A percentile compares a stretch with the other conserved stretches of the same genome.
These are phyloP conservation scores for Fusarium nodosum DNA, from an alignment of 2,329 filamentous ascomycete genomes.

Conservation along the genomic window DNA sequence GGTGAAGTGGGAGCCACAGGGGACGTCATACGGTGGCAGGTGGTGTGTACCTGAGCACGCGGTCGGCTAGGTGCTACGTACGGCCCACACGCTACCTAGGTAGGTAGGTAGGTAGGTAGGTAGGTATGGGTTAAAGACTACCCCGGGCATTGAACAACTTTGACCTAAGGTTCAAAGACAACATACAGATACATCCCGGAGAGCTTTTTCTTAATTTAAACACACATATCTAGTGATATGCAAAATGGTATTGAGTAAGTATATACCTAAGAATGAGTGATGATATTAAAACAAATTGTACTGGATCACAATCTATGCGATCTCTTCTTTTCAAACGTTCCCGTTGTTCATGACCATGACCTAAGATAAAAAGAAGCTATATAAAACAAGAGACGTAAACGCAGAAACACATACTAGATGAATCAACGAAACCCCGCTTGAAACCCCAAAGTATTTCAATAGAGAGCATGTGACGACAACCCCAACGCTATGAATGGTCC, in stretches of 20 bases:
- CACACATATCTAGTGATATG: too few species aligned
- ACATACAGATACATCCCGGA: not conserved
- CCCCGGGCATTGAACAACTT: not conserved
- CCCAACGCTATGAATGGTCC: conserved; percentile 48
- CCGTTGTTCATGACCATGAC: conserved; percentile 45
- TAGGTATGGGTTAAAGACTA: not conserved
- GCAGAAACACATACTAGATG: conserved; percentile 10
- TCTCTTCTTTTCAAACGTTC: conserved; percentile 37
- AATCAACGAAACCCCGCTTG: conserved; percentile 23
- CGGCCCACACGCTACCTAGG: not conserved
- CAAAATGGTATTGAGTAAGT: not conserved
- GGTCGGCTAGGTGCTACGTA: conserved; percentile 18
- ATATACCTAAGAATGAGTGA: not conserved
- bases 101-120: too few species aligned
- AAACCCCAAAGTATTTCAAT: conserved; percentile 18
- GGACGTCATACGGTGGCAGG: conserved; percentile 37
- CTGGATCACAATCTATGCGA: conserved; percentile 22
- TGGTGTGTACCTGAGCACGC: conserved; percentile 29
- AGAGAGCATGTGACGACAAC: conserved; percentile 39
- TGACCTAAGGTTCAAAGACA: not conserved
- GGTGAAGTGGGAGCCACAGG: conserved; percentile 21
- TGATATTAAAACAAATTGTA: conserved; percentile 4
- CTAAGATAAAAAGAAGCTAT: conserved; percentile 39
- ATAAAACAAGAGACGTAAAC: conserved; percentile 17
- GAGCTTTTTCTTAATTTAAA: not conserved